phyloP scores from a whole-genome alignment of 192 early-diverging fungal genomes.

The Phlyctochytrium bullatum region DNA sequence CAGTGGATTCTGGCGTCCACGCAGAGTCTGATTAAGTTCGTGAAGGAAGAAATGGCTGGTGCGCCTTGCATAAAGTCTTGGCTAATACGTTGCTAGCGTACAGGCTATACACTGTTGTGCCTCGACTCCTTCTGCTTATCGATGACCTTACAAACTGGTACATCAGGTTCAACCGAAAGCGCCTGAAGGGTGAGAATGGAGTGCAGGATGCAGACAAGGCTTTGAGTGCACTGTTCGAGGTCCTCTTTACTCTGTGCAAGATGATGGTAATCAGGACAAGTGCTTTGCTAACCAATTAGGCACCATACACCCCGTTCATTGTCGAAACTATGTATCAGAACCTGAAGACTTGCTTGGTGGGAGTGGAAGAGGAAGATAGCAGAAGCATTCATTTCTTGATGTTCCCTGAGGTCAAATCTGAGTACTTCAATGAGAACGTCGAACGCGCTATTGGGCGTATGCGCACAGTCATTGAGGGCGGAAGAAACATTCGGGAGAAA shows the following conservation, averaged over 20 bases:
- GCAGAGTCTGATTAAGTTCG: conserved; percentile 92
- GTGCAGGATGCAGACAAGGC: conserved; percentile 78
- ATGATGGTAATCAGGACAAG: conserved; percentile 66
- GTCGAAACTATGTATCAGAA: conserved; percentile 97
- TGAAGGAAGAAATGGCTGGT: conserved; percentile 84
- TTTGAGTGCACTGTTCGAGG: conserved; percentile 95
- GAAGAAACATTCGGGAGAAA: conserved; percentile 86
- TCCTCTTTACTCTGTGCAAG: conserved; percentile 83
- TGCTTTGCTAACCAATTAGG: conserved; percentile 38
- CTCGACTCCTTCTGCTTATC: conserved; percentile 82
- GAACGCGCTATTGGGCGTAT: conserved; percentile 93
- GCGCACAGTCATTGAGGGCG: conserved; percentile 96
- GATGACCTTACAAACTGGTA: conserved; percentile 99
- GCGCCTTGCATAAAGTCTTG: neutral
- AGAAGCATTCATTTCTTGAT: conserved; percentile 92
- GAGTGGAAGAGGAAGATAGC: conserved; percentile 54
- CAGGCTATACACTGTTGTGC: conserved; percentile 97
- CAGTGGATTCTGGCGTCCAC: conserved; percentile 95
- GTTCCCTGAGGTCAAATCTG: conserved; percentile 88
- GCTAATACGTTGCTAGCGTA: conserved; percentile 56
- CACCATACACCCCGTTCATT: conserved; percentile 96
- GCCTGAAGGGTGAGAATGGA: conserved; percentile 94
- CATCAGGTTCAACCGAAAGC: conserved; percentile 95
- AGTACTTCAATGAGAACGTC: conserved; percentile 95
- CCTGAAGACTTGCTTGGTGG: conserved; percentile 72